Percentiles rank a stretch among this genome's conserved stretches.
phyloP scores from a whole-genome alignment of 805 yeast genomes.

The Isabelozyma heimii region DNA sequence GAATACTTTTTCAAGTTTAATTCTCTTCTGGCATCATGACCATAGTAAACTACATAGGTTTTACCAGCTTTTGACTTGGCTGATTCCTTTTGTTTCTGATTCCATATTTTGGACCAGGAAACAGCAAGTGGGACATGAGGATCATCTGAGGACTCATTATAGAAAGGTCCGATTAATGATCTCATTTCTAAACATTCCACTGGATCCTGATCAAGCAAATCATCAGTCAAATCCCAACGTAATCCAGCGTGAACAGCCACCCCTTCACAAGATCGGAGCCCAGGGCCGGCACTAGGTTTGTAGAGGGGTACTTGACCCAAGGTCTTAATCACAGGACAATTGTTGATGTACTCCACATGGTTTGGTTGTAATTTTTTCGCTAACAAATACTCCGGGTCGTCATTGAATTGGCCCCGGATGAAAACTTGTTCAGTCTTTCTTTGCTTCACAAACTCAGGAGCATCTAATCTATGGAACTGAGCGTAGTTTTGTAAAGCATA shows the following conservation, averaged over 20 bases:
- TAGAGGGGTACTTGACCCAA: conserved; percentile 59
- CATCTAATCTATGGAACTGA: conserved; percentile 49
- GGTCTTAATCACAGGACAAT: conserved; percentile 61
- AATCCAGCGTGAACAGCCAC: conserved; percentile 85
- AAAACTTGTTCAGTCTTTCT: conserved; percentile 6
- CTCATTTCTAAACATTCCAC: conserved; percentile 68
- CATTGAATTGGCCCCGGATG: conserved; percentile 17
- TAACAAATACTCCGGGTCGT: conserved; percentile 39
- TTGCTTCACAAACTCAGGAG: conserved; percentile 22
- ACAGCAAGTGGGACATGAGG: conserved; percentile 34
- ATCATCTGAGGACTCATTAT: conserved; percentile 54
- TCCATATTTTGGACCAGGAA: conserved; percentile 60
- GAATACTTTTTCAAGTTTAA: conserved; percentile 62
- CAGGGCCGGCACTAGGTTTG: conserved; percentile 19
- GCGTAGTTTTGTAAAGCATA: conserved; percentile 66
- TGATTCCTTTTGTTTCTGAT: conserved; percentile 37
- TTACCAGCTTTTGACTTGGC: conserved; percentile 24
- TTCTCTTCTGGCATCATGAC: conserved; percentile 86
- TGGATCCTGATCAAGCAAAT: conserved; percentile 58
- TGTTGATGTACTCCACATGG: conserved; percentile 59
- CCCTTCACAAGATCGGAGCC: conserved; percentile 31
- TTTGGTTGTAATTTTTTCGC: conserved; percentile 56
- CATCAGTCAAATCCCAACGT: conserved; percentile 52
- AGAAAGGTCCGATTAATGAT: conserved; percentile 62
- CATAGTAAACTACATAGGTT: conserved; percentile 59